Evolutionary conservation across 495 filamentous ascomycete genomes (phyloP).

Genomic region (Evernia prunastri): DNA sequence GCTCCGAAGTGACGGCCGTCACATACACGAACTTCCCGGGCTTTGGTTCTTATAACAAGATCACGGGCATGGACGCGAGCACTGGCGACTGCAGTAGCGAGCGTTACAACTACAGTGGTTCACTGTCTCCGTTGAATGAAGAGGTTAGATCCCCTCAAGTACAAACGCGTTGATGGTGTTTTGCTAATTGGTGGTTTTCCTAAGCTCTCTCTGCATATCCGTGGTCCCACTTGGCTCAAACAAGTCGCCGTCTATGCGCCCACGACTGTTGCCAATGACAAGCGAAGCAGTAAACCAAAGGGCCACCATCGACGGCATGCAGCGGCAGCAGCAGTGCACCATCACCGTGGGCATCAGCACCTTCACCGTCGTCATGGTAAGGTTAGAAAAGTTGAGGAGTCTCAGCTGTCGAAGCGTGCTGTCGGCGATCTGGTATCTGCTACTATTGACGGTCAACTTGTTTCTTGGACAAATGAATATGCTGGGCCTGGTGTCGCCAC

Average conservation of each 20-base stretch:
- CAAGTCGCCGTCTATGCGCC: slow-evolving; percentile 59
- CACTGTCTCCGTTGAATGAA: slow-evolving; percentile 57
- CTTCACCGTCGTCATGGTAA: slow-evolving; percentile 28
- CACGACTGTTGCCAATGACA: slow-evolving; percentile 27
- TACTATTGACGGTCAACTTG: slow-evolving; percentile 55
- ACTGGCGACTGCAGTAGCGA: slow-evolving; percentile 48
- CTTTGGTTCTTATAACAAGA: slow-evolving; percentile 51
- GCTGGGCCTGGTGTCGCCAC: slow-evolving; percentile 36
- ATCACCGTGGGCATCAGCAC: slow-evolving; percentile 34
- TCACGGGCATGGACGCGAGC: slow-evolving; percentile 49
- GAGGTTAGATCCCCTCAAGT: slow-evolving; percentile 44
- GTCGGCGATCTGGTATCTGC: slow-evolving; percentile 48
- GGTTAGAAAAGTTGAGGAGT: slow-evolving; percentile 22
- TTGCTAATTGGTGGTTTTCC: slow-evolving; percentile 8
- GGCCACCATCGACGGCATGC: slow-evolving; percentile 29
- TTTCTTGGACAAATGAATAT: slow-evolving; percentile 52
- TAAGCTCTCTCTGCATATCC: slow-evolving; percentile 63
- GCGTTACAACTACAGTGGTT: slow-evolving; percentile 46
- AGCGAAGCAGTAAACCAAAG: slow-evolving; percentile 28
- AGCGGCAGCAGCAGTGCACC: background rate
- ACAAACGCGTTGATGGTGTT: background rate
- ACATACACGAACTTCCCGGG: slow-evolving; percentile 52
- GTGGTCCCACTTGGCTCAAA: slow-evolving; percentile 57
- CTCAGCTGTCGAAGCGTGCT: slow-evolving; percentile 33
- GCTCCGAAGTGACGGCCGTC: slow-evolving; percentile 51